phyloP scores from a whole-genome alignment of 345 rosid genomes.

The Punica granatum region DNA sequence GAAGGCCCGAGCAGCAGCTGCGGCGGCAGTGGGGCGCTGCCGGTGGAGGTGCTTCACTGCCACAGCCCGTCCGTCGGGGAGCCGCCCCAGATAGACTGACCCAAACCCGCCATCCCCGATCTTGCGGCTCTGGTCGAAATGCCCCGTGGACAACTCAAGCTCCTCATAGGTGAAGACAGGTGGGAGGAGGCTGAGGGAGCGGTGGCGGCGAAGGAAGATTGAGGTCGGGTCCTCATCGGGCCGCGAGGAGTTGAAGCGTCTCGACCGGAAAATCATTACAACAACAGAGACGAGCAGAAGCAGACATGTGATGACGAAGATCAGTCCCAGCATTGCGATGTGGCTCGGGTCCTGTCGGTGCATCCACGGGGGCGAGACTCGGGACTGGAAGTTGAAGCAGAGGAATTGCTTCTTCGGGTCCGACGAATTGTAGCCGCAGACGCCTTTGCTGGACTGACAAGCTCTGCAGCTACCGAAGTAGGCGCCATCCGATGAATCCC shows the following conservation, averaged over 20 bases:
- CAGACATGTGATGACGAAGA: constrained; percentile 49
- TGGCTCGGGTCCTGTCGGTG: constrained; percentile 24
- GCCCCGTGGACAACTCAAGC: constrained; percentile 67
- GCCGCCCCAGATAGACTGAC: constrained; percentile 71
- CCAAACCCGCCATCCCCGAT: constrained; percentile 96
- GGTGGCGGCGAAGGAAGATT: constrained; percentile 68
- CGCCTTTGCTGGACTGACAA: constrained; percentile 42
- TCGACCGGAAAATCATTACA: constrained; percentile 46
- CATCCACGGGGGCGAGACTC: constrained; percentile 27
- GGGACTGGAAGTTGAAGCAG: constrained; percentile 39
- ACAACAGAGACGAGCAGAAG: constrained; percentile 36
- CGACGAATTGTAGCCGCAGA: constrained; percentile 68
- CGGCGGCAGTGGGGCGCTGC: constrained; percentile 33
- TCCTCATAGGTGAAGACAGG: constrained; percentile 91
- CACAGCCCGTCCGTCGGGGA: constrained; percentile 56
- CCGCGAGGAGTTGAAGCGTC: constrained; percentile 28
- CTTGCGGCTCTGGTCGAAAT: constrained; percentile 69
- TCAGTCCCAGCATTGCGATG: constrained; percentile 38
- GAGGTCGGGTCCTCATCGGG: constrained; percentile 71
- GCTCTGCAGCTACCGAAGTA: constrained; percentile 51
- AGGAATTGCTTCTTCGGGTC: constrained; percentile 47
- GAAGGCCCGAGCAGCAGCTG: constrained; percentile 43
- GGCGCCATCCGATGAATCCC: constrained; percentile 52
- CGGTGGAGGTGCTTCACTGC: constrained; percentile 86
- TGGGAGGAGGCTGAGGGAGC: constrained; percentile 66